A percentile compares a stretch with the other conserved stretches of the same genome.
Evolutionary conservation across 1,284 basidiomycete species (phyloP).

Genomic region (Rhodotorula sp.): DNA sequence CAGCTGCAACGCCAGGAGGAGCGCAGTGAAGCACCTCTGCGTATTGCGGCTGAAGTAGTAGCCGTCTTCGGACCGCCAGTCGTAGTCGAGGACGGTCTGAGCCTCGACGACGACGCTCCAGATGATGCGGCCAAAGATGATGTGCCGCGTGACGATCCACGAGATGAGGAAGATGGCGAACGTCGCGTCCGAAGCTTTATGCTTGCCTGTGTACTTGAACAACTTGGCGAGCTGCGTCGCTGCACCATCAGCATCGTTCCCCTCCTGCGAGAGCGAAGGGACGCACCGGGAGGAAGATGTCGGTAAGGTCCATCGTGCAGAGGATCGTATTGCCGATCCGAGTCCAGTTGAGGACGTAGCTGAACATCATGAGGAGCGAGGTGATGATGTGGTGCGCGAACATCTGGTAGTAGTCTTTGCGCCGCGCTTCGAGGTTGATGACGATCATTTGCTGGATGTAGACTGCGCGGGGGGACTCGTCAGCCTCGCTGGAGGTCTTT

Average conservation of each 20-base stretch:
- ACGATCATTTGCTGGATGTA: constrained; percentile 90
- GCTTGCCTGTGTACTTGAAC: constrained; percentile 71
- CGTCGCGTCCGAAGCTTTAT: constrained; percentile 66
- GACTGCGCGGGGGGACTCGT: constrained; percentile 48
- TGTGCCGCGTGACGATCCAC: constrained; percentile 85
- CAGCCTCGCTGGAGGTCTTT: no score
- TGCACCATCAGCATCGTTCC: neutral
- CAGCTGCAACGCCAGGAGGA: constrained; percentile 67
- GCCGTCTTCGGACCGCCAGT: constrained; percentile 63
- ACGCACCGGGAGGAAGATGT: constrained; percentile 85
- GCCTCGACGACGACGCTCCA: constrained; percentile 59
- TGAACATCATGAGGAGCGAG: constrained; percentile 68
- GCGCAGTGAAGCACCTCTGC: constrained; percentile 56
- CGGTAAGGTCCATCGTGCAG: constrained; percentile 88
- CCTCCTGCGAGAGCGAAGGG: no score
- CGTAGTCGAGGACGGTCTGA: constrained; percentile 55
- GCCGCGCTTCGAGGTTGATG: constrained; percentile 82
- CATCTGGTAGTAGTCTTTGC: constrained; percentile 88
- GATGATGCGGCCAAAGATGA: constrained; percentile 71
- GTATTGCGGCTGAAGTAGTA: constrained; percentile 58
- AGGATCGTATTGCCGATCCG: constrained; percentile 84
- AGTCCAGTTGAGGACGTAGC: constrained; percentile 80
- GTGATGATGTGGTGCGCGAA: constrained; percentile 92
- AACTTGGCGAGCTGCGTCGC: constrained; percentile 77
- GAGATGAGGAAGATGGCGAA: constrained; percentile 80